Evolutionary conservation across 2,329 filamentous ascomycete genomes (phyloP), one percentile per base, ranked within the genome.

Genomic region (Hymenoscyphus albidus): DNA sequence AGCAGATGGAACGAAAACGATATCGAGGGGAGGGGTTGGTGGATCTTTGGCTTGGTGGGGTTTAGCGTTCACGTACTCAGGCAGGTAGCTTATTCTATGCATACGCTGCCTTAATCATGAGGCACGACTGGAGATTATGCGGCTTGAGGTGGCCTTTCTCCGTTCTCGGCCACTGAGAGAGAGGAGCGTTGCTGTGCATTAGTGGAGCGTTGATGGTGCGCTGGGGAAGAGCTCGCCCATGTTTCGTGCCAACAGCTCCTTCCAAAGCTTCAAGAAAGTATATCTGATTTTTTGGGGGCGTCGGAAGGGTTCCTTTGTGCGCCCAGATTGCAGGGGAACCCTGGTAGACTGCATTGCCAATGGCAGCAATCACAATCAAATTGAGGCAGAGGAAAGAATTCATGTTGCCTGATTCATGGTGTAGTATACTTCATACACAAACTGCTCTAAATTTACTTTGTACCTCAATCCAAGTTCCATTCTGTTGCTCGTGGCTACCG

Each of bases 21-120:
- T 48, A 44, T 54, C 59, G 40, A 35, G 35, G 32, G 3, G 65
- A 67, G 61, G 65, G 64, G 61, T 60, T 58, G 61, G 44, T 58
- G 48, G 55, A 57, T 44, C 48, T 1, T 22, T 12, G 12, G 6
- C 5, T 54, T 54, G 48, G 48, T 54, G 48, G 48, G 48, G 48
- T 54, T 10, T 35, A 35, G 35, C 35, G 35, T 35, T 35, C 35
- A 27, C 27, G 3, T 27, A 27, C 27, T 27, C 27, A 27, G 27
- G 27, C 27, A 27, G 27, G 27, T 27, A 27, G 48, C 18, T 54
- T 54, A 54, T 12, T 51, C 22, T 22, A 9, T 27, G 48, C 48
- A 22, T 22, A 13, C 4, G 5, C 22, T 13, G 18, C 48, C 48
- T 54, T 10, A 18, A 27, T 12, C 12, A 9, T 54, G 18, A 54